Percentiles rank a stretch among this genome's conserved stretches.
These are phyloP conservation scores for Pseudogymnoascus sp. DNA, from an alignment of 2,329 filamentous ascomycete species.

Conservation along the genomic window DNA sequence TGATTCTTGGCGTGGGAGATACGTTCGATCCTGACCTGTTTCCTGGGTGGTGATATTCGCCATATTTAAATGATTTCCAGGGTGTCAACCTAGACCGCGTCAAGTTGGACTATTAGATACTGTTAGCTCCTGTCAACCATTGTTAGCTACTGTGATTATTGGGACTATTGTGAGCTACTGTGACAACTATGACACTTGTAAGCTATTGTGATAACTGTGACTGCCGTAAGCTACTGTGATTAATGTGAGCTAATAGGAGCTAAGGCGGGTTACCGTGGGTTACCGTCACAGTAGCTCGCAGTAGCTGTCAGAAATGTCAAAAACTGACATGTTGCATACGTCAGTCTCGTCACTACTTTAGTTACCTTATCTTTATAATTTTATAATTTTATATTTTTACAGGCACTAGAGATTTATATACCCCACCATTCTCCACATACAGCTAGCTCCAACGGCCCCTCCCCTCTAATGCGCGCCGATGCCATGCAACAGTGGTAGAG, in stretches of 20 bases:
- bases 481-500: not conserved
- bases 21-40: not conserved
- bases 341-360: not conserved
- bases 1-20: not conserved
- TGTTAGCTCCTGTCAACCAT: not conserved
- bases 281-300: not conserved
- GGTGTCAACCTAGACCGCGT: not conserved
- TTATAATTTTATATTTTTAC: not conserved
- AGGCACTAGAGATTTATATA: not conserved
- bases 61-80: not conserved
- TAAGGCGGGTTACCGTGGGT: not conserved
- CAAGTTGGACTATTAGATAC: not conserved
- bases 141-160: not conserved
- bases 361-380: not conserved
- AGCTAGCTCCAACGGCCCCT: not conserved
- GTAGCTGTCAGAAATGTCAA: not conserved
- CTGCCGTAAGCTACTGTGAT: not conserved
- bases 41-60: not conserved
- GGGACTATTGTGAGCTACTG: not conserved
- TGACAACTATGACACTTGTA: not conserved
- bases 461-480: not conserved
- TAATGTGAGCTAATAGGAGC: not conserved
- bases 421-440: not conserved
- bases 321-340: not conserved
- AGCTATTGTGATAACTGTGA: not conserved